Base-by-base conservation (phyloP, 169 alveolate genomes). In the Babesia divergens region DNA sequence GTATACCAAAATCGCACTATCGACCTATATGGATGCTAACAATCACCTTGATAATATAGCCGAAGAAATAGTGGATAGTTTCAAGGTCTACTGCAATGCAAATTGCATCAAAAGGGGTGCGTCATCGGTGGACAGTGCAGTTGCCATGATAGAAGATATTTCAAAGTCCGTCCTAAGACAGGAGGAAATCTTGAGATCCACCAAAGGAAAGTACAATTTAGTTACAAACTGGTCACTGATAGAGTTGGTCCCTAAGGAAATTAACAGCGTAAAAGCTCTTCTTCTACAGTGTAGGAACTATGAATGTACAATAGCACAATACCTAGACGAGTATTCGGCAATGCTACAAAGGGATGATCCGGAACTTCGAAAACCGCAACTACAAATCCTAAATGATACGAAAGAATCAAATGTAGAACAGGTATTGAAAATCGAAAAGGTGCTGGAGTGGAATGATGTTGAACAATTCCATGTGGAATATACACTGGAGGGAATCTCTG, bases 171-270 rank as follows among this genome's bases (percentile, higher is more conserved):
- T 62, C 47, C 60, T 18, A 13, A 62, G 18, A 11, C 42, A 18
- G 4, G 59, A 46, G 29, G 32, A 16, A 8, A 1, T 62, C 35
- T 22, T 62, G 11, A 26, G 34, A 46, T 26, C 72, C 9, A 37
- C 22, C 18, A 31, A 62, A 13, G 46, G 13, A 16, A 47, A 31
- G 51, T 18, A 28, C 29, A 44, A 3, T 28, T 11, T 43, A 11
- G 40, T 35, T 0, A 62, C 32, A 6, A 60, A 60, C 31, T 77
- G 86, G 86, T 42, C 70, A 26, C n/a, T 77, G 47, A 56, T 77
- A 18, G 82, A 77, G 49, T 24, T 77, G 46, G 51, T 69, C 0
- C 86, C 86, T 9, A 53, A 24, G 56, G 82, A 69, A 38, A 31
- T 77, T 5, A 52, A 29, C 0, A 16, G 70, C 44, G 43, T 77